A percentile compares a stretch with the other conserved stretches of the same genome.
phyloP scores from a whole-genome alignment of 169 alveolate species.

The Perkinsus olseni region DNA sequence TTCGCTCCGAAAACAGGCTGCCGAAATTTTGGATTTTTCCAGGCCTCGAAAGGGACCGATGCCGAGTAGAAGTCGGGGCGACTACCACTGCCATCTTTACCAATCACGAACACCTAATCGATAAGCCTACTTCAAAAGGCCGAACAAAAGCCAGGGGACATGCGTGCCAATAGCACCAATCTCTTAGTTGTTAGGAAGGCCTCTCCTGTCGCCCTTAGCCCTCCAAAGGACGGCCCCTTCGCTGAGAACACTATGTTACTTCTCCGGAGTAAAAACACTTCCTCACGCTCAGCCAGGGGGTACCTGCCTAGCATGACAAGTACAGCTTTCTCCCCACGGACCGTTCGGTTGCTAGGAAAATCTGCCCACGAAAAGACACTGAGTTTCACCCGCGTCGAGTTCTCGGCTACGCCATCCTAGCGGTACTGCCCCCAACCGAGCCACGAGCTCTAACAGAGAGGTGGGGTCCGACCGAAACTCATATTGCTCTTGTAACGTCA shows the following conservation, averaged over 20 bases:
- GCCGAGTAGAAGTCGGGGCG: background rate
- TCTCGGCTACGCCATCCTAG: too few species aligned
- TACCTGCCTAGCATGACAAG: background rate
- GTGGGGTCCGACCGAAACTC: too few species aligned
- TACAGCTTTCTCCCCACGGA: too few species aligned
- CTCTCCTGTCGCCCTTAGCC: background rate
- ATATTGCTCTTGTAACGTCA: too few species aligned
- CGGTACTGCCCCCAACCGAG: too few species aligned
- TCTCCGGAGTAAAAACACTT: background rate
- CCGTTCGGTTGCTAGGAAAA: too few species aligned
- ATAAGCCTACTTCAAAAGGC: too few species aligned
- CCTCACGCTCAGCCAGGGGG: background rate
- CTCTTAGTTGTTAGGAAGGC: background rate
- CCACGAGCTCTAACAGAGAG: too few species aligned
- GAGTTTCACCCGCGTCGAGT: too few species aligned
- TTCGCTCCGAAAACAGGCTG: background rate
- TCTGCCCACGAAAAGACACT: too few species aligned
- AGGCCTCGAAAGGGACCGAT: background rate
- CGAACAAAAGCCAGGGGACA: too few species aligned
- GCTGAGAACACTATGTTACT: background rate
- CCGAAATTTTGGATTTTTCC: background rate
- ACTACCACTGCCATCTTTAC: background rate
- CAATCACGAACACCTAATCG: background rate
- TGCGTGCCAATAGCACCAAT: background rate
- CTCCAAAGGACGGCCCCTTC: background rate